These are phyloP conservation scores for Arthrobotrys iridis DNA, from an alignment of 2,329 filamentous ascomycete species.

Conservation along the genomic window DNA sequence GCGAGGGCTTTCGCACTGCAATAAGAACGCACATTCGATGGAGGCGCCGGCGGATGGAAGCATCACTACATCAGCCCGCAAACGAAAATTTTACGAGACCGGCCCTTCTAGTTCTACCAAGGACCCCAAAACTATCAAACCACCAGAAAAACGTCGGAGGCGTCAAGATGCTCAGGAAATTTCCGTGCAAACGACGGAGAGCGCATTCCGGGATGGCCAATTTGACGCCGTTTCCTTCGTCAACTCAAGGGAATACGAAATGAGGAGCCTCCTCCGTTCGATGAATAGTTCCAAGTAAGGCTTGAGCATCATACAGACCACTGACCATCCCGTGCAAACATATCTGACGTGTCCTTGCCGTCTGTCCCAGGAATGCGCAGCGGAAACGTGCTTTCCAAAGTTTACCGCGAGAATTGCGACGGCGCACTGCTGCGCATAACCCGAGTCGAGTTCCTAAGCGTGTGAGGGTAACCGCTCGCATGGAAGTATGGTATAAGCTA, in stretches of 20 bases:
- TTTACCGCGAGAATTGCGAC: slow-evolving; percentile 82
- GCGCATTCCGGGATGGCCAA: slow-evolving; percentile 72
- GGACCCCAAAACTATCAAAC: not conserved
- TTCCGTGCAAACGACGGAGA: slow-evolving; percentile 62
- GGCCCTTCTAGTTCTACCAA: not conserved
- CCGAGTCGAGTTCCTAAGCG: slow-evolving; percentile 85
- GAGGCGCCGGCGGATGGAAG: not conserved
- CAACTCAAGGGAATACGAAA: slow-evolving; percentile 86
- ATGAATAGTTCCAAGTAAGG: slow-evolving; percentile 48
- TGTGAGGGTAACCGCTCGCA: slow-evolving; percentile 65
- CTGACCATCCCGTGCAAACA: not conserved
- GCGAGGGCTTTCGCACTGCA: not conserved
- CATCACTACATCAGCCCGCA: not conserved
- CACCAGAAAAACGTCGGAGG: slow-evolving; percentile 61
- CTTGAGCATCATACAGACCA: not conserved
- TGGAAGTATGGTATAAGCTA: slow-evolving; percentile 55
- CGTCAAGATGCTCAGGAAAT: slow-evolving; percentile 64
- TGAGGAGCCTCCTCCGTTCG: slow-evolving; percentile 64
- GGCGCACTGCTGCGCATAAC: slow-evolving; percentile 94
- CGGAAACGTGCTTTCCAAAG: slow-evolving; percentile 82
- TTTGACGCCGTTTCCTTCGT: slow-evolving; percentile 87
- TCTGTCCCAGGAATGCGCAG: slow-evolving; percentile 23
- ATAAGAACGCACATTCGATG: not conserved
- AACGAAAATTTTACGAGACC: slow-evolving; percentile 27
- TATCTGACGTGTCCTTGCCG: not conserved